phyloP scores from a whole-genome alignment of 306 rosid genomes.

The Cucurbita ficifolia region DNA sequence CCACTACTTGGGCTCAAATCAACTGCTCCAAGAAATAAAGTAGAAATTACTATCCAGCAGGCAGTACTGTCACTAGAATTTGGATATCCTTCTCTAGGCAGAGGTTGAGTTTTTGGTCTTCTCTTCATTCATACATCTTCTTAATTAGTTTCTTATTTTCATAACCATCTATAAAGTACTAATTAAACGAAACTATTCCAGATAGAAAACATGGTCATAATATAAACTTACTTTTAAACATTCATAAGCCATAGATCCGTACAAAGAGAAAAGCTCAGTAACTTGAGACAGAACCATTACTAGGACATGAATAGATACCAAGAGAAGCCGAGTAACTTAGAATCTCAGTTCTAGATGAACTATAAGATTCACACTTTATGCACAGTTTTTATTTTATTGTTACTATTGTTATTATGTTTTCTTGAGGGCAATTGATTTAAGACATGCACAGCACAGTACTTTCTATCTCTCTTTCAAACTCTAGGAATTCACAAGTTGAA shows the following conservation, averaged over 20 bases:
- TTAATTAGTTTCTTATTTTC: not conserved
- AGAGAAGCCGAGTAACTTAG: not conserved
- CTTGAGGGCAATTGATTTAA: not conserved
- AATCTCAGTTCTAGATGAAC: not conserved
- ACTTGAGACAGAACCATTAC: not conserved
- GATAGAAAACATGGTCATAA: not conserved
- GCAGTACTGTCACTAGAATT: not conserved
- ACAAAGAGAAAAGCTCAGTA: not conserved
- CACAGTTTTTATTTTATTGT: not conserved
- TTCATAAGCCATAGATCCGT: not conserved
- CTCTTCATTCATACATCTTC: not conserved
- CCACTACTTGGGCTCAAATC: not conserved
- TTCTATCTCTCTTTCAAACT: not conserved
- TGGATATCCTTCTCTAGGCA: not conserved
- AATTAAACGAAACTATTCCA: not conserved
- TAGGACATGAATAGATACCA: not conserved
- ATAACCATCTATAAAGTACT: not conserved
- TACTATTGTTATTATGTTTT: not conserved
- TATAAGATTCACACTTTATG: not conserved
- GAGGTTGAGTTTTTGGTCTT: not conserved
- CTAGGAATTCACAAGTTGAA: slow-evolving; percentile 42
- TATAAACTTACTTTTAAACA: not conserved
- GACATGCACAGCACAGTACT: not conserved
- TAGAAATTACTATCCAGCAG: too few species aligned
- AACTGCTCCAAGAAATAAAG: not conserved